A percentile compares a stretch with the other conserved stretches of the same genome.
Conservation (phyloP, 257 asterid genomes). For the Penstemon barbatus region DNA sequence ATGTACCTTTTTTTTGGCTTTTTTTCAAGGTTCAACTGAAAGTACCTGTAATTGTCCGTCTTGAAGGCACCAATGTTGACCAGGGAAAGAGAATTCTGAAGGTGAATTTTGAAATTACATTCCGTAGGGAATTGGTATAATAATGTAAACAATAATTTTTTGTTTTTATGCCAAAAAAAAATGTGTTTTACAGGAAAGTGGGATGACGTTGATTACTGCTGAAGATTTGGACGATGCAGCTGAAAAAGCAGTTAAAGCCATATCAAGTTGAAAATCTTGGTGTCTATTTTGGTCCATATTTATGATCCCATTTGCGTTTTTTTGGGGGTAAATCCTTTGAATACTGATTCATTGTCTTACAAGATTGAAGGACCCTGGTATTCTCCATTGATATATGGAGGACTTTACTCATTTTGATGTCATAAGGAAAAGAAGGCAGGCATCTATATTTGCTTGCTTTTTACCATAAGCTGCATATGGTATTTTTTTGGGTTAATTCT, state of each 20-base stretch:
- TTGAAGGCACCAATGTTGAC: conserved; percentile 97
- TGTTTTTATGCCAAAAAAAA: not conserved
- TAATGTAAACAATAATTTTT: not conserved
- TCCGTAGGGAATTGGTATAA: not conserved
- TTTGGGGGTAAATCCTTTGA: conserved; percentile 21
- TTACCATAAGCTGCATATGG: no score
- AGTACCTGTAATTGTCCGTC: conserved; percentile 94
- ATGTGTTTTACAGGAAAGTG: conserved; percentile 69
- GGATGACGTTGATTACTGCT: conserved; percentile 81
- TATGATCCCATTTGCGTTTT: conserved; percentile 11
- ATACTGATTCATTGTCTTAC: conserved; percentile 28
- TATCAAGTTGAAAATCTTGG: conserved; percentile 32
- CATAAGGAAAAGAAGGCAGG: no score
- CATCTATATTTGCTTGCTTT: no score
- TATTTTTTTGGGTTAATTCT: no score
- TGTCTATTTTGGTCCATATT: conserved; percentile 7
- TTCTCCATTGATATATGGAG: conserved; percentile 29
- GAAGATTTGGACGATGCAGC: conserved; percentile 97
- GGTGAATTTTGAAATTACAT: conserved; percentile 43
- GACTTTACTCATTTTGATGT: conserved; percentile 17
- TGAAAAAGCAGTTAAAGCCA: conserved; percentile 85
- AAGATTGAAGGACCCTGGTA: conserved; percentile 10
- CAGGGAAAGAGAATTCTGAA: conserved; percentile 92
- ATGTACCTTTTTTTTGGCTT: conserved; percentile 16
- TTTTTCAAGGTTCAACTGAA: conserved; percentile 71